Evolutionary conservation across 176 grass and related monocot species (phyloP).

Genomic region (Stipa capillata): DNA sequence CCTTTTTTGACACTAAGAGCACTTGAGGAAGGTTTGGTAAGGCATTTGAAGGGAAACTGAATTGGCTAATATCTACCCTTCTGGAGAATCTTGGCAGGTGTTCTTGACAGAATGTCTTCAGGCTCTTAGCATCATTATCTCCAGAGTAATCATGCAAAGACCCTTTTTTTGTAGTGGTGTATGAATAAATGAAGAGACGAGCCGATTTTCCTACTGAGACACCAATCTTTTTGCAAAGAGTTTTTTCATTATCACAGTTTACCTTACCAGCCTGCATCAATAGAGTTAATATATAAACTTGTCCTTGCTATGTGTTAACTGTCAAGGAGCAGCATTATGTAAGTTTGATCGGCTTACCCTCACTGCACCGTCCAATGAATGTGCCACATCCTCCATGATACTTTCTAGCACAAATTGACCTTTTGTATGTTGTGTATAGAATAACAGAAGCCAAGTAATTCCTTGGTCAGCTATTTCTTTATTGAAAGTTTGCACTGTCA

Average conservation of each 20-base stretch:
- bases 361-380: constrained; percentile 60
- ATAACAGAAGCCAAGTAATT: constrained; percentile 85
- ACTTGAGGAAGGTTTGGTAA: constrained; percentile 66
- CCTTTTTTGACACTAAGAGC: constrained; percentile 79
- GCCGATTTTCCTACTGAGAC: constrained; percentile 47
- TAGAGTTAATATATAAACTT: not conserved
- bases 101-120: constrained; percentile 87
- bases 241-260: constrained; percentile 64
- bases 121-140: constrained; percentile 59
- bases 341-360: constrained; percentile 34
- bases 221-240: constrained; percentile 59
- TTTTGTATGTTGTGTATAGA: constrained; percentile 56
- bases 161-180: constrained; percentile 49
- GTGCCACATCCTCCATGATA: constrained; percentile 53
- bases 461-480: constrained; percentile 77
- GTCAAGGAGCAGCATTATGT: not conserved
- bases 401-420: constrained; percentile 51
- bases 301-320: not conserved
- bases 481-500: constrained; percentile 66
- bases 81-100: constrained; percentile 88
- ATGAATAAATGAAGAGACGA: constrained; percentile 76
- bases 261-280: constrained; percentile 73
- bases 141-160: constrained; percentile 86
- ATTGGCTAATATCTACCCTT: constrained; percentile 48
- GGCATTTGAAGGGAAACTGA: constrained; percentile 45